These are phyloP conservation scores for Ilyonectria mors-panacis DNA, from an alignment of 2,329 filamentous ascomycete genomes.

Conservation along the genomic window DNA sequence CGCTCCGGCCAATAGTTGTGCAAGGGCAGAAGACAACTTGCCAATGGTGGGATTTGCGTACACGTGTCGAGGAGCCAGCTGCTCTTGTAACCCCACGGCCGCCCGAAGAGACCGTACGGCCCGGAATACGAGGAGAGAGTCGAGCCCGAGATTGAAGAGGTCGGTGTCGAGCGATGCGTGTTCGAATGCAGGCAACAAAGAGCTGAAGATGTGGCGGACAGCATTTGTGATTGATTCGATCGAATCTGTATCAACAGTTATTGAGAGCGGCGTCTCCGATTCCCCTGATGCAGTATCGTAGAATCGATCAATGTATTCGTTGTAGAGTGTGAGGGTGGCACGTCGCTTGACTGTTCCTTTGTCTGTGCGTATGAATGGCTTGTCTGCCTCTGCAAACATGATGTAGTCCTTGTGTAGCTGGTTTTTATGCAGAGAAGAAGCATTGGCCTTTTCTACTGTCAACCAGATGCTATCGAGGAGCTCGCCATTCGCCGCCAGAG, in stretches of 20 bases:
- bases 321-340: conserved; percentile 57
- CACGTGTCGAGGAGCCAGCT: conserved; percentile 52
- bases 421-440: conserved; percentile 55
- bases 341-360: conserved; percentile 63
- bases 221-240: conserved; percentile 39
- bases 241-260: conserved; percentile 43
- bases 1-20: conserved; percentile 32
- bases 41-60: conserved; percentile 52
- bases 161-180: conserved; percentile 42
- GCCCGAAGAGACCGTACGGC: conserved; percentile 51
- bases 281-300: conserved; percentile 51
- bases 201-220: conserved; percentile 39
- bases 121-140: conserved; percentile 50
- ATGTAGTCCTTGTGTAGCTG: conserved; percentile 60
- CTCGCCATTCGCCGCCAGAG: conserved; percentile 33
- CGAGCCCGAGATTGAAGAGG: conserved; percentile 50
- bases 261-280: background rate
- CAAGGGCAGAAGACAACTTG: conserved; percentile 47
- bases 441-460: conserved; percentile 60
- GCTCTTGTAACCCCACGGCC: conserved; percentile 48
- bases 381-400: conserved; percentile 56
- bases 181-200: conserved; percentile 36
- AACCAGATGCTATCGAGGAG: conserved; percentile 62
- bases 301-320: conserved; percentile 62
- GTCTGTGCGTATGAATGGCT: conserved; percentile 61